Conservation (phyloP, 495 filamentous ascomycete species). For the Neurospora sp. region DNA sequence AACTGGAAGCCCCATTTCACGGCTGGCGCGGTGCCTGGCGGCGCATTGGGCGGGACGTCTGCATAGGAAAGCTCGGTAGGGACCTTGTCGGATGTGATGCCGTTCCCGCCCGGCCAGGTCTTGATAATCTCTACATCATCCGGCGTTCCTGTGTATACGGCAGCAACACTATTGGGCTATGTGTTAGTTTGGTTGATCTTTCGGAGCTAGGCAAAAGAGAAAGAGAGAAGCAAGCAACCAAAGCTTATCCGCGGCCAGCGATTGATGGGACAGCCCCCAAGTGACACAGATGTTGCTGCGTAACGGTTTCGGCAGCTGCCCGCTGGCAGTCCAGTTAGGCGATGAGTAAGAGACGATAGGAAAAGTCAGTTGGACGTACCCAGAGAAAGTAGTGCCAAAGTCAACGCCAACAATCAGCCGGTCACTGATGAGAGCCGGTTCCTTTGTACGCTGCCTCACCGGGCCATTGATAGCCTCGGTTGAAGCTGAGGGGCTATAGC, state of each 20-base stretch:
- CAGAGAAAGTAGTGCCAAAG: slow-evolving; percentile 63
- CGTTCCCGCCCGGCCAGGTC: slow-evolving; percentile 68
- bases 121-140: slow-evolving; percentile 76
- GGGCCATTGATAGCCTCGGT: slow-evolving; percentile 47
- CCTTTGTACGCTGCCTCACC: slow-evolving; percentile 40
- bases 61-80: slow-evolving; percentile 52
- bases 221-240: not conserved
- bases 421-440: slow-evolving; percentile 36
- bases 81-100: slow-evolving; percentile 61
- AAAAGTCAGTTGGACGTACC: slow-evolving; percentile 34
- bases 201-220: not conserved
- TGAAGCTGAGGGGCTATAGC: slow-evolving; percentile 37
- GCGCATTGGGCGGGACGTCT: slow-evolving; percentile 26
- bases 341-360: not conserved
- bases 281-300: not conserved
- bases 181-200: not conserved
- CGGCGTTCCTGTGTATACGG: slow-evolving; percentile 65
- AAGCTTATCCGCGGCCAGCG: not conserved
- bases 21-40: slow-evolving; percentile 23
- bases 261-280: not conserved
- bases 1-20: slow-evolving; percentile 74
- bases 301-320: not conserved
- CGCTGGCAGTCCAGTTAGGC: not conserved
- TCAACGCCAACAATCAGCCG: slow-evolving; percentile 57
- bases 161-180: slow-evolving; percentile 45